A percentile compares a stretch with the other conserved stretches of the same genome.
Conservation (phyloP, 2,329 filamentous ascomycete genomes). For the Fusarium oligoseptatum region DNA sequence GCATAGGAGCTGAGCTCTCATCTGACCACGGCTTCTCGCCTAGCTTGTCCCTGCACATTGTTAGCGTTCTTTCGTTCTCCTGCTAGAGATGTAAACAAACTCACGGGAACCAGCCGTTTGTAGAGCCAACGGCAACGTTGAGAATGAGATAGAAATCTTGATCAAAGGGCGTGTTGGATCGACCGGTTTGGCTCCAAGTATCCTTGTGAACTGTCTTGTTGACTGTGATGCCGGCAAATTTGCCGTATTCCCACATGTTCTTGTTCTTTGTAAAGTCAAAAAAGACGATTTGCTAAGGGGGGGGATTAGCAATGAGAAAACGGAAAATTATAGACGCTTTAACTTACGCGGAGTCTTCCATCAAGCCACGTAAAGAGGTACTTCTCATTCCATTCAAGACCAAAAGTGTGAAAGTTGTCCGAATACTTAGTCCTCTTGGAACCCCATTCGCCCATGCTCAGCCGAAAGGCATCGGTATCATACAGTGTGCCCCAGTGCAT, state of each 20-base stretch:
- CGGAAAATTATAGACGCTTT: not conserved
- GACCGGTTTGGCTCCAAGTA: constrained; percentile 57
- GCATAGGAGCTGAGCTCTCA: constrained; percentile 51
- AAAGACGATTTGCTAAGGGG: constrained; percentile 38
- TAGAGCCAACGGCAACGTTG: constrained; percentile 63
- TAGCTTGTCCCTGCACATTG: constrained; percentile 50
- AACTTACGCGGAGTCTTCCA: constrained; percentile 54
- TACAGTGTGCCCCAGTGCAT: constrained; percentile 59
- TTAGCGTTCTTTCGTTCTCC: not conserved
- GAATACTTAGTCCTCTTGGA: constrained; percentile 52
- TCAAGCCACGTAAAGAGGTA: constrained; percentile 67
- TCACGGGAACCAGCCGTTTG: constrained; percentile 61
- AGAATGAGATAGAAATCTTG: constrained; percentile 63
- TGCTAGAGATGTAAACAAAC: constrained; percentile 11
- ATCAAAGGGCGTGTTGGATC: constrained; percentile 61
- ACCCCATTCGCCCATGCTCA: constrained; percentile 48
- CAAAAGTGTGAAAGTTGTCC: constrained; percentile 62
- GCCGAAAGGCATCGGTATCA: constrained; percentile 48
- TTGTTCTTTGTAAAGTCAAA: constrained; percentile 52
- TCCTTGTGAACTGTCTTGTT: constrained; percentile 57
- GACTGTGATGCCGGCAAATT: constrained; percentile 54
- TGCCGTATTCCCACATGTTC: constrained; percentile 51
- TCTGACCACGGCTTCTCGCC: constrained; percentile 61
- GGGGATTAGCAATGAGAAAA: not conserved
- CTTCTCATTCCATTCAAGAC: constrained; percentile 64